Evolutionary conservation across 371 early-diverging fungal genomes (phyloP).

Genomic region (Apophysomyces sp.): DNA sequence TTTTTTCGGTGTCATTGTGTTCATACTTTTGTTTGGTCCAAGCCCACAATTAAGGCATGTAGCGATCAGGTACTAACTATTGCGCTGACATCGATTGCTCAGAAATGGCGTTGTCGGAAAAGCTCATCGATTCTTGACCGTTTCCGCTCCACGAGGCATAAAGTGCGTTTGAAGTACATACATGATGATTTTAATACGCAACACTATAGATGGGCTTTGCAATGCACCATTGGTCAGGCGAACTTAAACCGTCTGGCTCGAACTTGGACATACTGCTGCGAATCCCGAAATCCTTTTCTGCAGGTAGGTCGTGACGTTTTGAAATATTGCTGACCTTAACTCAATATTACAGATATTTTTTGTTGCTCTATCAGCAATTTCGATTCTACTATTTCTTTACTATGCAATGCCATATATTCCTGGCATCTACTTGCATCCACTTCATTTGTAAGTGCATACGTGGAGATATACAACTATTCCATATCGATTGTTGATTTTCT

Average conservation of each 20-base stretch:
- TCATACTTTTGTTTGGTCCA: conserved; percentile 42
- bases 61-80: neutral
- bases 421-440: conserved; percentile 28
- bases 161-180: conserved; percentile 17
- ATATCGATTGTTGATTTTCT: neutral
- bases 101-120: conserved; percentile 42
- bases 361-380: conserved; percentile 22
- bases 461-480: neutral
- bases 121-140: conserved; percentile 23
- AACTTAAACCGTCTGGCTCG: conserved; percentile 18
- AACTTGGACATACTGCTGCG: conserved; percentile 43
- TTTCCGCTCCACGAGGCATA: conserved; percentile 16
- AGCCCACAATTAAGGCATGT: conserved; percentile 35
- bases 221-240: conserved; percentile 18
- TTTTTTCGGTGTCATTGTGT: conserved; percentile 31
- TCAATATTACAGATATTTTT: conserved; percentile 31
- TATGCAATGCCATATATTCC: conserved; percentile 42
- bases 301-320: conserved; percentile 21
- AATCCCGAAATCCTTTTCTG: conserved; percentile 48
- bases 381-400: conserved; percentile 27
- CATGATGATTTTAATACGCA: neutral
- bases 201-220: conserved; percentile 12
- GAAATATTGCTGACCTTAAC: neutral
- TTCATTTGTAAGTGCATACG: conserved; percentile 30
- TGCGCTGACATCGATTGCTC: neutral